Base-by-base conservation (phyloP, 768 basidiomycete species). In the Hemileccinum rubropunctum region DNA sequence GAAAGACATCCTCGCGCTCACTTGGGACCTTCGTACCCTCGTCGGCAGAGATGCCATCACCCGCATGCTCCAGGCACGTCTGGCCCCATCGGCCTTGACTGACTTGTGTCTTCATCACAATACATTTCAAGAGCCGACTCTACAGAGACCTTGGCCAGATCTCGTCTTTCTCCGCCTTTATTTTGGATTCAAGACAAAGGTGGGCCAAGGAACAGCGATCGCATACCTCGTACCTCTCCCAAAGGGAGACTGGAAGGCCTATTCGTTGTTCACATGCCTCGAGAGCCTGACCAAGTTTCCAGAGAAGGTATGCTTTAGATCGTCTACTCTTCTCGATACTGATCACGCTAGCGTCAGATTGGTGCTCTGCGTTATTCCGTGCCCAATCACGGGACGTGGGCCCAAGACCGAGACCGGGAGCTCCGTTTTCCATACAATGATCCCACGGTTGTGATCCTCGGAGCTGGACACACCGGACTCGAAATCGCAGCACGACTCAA, bases 401-500 rank as follows among this genome's bases (percentile, higher is more conserved):
- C 67, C 35, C 68, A 70, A 18, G 63, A 68, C 17, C 66, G 79
- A 42, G 61, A 65, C 28, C 54, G 61, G 26, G 72, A 78, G 50
- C 43, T 55, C 20, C 70, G 73, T 33, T 82, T 80, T 57, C 68
- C 67, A 28, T 73, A 73, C 18, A 58, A 55, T n/a, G 71, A 74
- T 20, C 81, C 80, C 0, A 71, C 71, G 3, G 83, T 85, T 4
- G 62, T 83, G 42, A 70, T 87, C 32, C 69, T 82, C n/a, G 80
- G 81, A 13, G 82, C 73, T 6, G 81, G 81, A 0, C 83, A 86
- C 47, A 76, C 76, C 54, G 84, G 83, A 8, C 63, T 90, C 30
- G 78, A 74, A 32, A 62, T 79, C 2, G 81, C 82, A 0, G 80
- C 80, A 2, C 71, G 81, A 17, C 68, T 88, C 51, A 79, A 79